These are phyloP conservation scores for Chlamydomonas incerta DNA, from an alignment of 139 green algal species.

Conservation along the genomic window DNA sequence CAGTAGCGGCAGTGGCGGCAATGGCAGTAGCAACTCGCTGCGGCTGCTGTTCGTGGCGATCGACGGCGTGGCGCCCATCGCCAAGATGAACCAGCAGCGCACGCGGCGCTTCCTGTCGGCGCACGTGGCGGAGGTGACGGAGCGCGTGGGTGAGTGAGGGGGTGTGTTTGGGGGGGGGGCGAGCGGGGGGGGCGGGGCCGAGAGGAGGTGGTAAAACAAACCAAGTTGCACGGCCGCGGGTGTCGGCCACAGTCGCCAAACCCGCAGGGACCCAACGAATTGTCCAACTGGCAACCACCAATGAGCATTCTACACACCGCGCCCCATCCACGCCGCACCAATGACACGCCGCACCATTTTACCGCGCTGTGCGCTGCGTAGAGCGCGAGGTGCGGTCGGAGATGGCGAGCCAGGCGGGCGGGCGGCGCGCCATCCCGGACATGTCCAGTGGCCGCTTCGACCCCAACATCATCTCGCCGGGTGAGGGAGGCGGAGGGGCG, in stretches of 20 bases:
- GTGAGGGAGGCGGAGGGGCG: not conserved
- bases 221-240: too few species aligned
- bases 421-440: slow-evolving; percentile 49
- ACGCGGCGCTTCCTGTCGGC: slow-evolving; percentile 87
- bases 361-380: too few species aligned
- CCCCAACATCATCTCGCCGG: slow-evolving; percentile 90
- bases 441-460: slow-evolving; percentile 68
- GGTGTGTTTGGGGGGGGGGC: too few species aligned
- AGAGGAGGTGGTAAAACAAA: too few species aligned
- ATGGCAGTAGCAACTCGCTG: not conserved
- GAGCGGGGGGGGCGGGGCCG: too few species aligned
- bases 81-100: slow-evolving; percentile 96
- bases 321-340: not conserved
- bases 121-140: slow-evolving; percentile 69
- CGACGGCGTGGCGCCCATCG: slow-evolving; percentile 86
- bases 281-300: too few species aligned
- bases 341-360: too few species aligned
- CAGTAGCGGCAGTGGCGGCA: too few species aligned
- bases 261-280: too few species aligned
- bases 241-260: too few species aligned
- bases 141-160: slow-evolving; percentile 66
- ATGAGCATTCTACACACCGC: too few species aligned
- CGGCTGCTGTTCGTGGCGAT: slow-evolving; percentile 66
- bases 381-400: slow-evolving; percentile 69
- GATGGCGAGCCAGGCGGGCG: slow-evolving; percentile 62